A percentile compares a stretch with the other conserved stretches of the same genome.
These are phyloP conservation scores for Canna indica DNA, from an alignment of 176 grass and related monocot genomes.

Conservation along the genomic window DNA sequence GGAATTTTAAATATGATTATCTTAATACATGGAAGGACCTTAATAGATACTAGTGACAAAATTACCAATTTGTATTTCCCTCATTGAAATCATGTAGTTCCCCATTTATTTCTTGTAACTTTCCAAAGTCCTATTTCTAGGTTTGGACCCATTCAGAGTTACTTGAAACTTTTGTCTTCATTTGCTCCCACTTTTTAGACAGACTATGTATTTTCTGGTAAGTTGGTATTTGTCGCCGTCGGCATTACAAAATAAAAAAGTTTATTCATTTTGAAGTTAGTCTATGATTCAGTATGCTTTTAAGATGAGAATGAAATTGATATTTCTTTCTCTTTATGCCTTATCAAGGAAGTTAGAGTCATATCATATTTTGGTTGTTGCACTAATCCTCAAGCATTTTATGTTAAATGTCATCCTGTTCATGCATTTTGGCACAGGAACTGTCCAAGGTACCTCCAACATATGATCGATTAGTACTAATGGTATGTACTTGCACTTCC, in stretches of 20 bases:
- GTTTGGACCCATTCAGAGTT: too few species aligned
- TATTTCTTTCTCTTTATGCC: background rate
- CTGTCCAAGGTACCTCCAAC: slow-evolving; percentile 48
- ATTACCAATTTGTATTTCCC: too few species aligned
- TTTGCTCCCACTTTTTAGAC: too few species aligned
- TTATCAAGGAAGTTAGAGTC: background rate
- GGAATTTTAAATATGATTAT: background rate
- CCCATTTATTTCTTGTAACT: too few species aligned
- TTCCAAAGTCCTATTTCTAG: too few species aligned
- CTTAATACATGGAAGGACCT: background rate
- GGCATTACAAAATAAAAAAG: background rate
- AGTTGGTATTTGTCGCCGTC: too few species aligned
- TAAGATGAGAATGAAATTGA: background rate
- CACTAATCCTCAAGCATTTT: background rate
- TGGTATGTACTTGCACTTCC: slow-evolving; percentile 48
- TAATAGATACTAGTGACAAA: too few species aligned
- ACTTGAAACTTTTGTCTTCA: too few species aligned
- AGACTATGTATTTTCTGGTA: too few species aligned
- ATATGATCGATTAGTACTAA: slow-evolving; percentile 69
- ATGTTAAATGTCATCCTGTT: slow-evolving; percentile 9
- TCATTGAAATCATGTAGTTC: too few species aligned
- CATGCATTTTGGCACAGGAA: slow-evolving; percentile 34
- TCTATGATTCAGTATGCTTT: background rate
- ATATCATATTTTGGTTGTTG: background rate
- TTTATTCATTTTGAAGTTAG: background rate